Evolutionary conservation across 129 eudicot species (phyloP).

Genomic region (Saposhnikovia divaricata): DNA sequence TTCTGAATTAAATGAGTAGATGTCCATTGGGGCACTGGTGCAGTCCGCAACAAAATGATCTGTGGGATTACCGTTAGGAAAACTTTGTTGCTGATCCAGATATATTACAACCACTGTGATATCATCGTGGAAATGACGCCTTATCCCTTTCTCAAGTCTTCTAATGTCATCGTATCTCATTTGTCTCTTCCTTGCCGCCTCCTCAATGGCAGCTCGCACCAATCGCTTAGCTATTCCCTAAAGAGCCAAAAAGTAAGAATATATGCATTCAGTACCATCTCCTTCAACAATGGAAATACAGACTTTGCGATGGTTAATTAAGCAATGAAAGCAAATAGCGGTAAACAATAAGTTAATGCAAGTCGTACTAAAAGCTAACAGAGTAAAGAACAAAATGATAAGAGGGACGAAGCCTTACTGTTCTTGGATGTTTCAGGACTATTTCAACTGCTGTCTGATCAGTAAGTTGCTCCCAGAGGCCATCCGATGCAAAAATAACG

Average conservation of each 20-base stretch:
- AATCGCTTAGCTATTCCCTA: slow-evolving; percentile 82
- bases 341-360: background rate
- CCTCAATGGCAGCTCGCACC: slow-evolving; percentile 51
- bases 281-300: background rate
- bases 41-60: slow-evolving; percentile 29
- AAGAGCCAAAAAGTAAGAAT: background rate
- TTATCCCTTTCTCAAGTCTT: slow-evolving; percentile 59
- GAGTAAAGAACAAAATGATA: background rate
- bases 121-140: slow-evolving; percentile 79
- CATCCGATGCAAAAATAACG: slow-evolving; percentile 82
- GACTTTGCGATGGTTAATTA: background rate
- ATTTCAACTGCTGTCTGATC: slow-evolving; percentile 74
- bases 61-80: slow-evolving; percentile 27
- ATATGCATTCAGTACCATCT: background rate
- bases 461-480: slow-evolving; percentile 84
- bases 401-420: slow-evolving; percentile 31
- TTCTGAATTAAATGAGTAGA: slow-evolving; percentile 45
- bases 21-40: slow-evolving; percentile 50
- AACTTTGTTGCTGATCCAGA: slow-evolving; percentile 42
- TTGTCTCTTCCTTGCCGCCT: slow-evolving; percentile 58
- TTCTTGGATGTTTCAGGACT: slow-evolving; percentile 57
- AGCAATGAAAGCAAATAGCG: background rate
- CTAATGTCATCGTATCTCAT: slow-evolving; percentile 58
- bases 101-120: slow-evolving; percentile 63
- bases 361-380: background rate